A percentile compares a stretch with the other conserved stretches of the same genome.
Conservation (phyloP, 768 basidiomycete genomes). For the Pholiota molesta region DNA sequence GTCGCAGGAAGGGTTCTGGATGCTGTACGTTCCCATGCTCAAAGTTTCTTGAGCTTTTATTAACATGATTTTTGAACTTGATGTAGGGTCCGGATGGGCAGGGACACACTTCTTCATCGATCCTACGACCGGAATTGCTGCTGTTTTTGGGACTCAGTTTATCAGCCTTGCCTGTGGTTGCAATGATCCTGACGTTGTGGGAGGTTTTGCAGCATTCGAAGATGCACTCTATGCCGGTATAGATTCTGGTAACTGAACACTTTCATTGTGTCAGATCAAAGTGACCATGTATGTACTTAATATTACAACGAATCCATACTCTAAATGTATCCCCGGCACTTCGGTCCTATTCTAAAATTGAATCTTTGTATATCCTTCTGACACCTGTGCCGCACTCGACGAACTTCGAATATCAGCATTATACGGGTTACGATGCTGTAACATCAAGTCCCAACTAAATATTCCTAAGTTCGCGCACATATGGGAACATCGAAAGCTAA, state of each 20-base stretch:
- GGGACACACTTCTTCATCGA: slow-evolving; percentile 9
- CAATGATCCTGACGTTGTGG: background rate
- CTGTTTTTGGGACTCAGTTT: slow-evolving; percentile 6
- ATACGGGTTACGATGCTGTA: too few relatives aligned
- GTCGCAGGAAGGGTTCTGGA: slow-evolving; percentile 16
- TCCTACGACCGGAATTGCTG: slow-evolving; percentile 1
- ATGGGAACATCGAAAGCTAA: too few relatives aligned
- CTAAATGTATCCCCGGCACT: too few relatives aligned
- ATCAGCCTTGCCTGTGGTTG: background rate
- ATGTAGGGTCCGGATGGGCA: slow-evolving; percentile 8
- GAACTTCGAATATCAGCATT: too few relatives aligned
- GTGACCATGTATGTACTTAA: too few relatives aligned
- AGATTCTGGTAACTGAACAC: background rate
- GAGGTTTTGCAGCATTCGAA: background rate
- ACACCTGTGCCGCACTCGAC: too few relatives aligned
- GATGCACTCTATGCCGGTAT: background rate
- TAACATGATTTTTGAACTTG: background rate
- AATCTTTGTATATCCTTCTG: too few relatives aligned
- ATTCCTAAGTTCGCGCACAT: too few relatives aligned
- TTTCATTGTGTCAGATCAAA: too few relatives aligned
- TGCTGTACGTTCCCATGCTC: slow-evolving; percentile 11
- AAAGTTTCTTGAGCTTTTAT: background rate
- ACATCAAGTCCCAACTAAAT: too few relatives aligned
- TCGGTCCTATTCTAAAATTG: too few relatives aligned
- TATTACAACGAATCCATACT: too few relatives aligned